Evolutionary conservation across 2,329 filamentous ascomycete genomes (phyloP).

Genomic region (Aspergillus calidoustus): DNA sequence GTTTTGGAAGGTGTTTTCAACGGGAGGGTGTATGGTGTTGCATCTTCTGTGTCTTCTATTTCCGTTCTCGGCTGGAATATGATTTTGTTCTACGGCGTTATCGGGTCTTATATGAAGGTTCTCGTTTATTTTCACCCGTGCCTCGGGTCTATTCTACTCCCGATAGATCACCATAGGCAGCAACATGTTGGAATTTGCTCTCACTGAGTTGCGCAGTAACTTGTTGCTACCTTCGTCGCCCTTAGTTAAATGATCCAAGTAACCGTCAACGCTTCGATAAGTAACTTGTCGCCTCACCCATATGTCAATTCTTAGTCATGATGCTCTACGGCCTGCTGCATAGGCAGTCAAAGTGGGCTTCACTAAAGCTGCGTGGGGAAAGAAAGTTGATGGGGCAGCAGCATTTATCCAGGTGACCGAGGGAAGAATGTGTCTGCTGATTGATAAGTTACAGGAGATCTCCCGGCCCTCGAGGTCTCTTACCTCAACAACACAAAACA

Average conservation of each 20-base stretch:
- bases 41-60: constrained; percentile 1
- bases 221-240: background rate
- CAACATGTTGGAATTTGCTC: constrained; percentile 12
- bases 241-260: background rate
- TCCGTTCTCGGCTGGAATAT: constrained; percentile 32
- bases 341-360: too few relatives aligned
- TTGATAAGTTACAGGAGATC: background rate
- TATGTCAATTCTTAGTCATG: too few relatives aligned
- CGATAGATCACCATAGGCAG: constrained; percentile 14
- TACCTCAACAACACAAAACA: too few relatives aligned
- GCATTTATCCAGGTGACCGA: background rate
- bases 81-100: constrained; percentile 27
- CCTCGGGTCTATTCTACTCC: constrained; percentile 4
- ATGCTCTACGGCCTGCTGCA: too few relatives aligned
- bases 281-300: too few relatives aligned
- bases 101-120: constrained; percentile 6
- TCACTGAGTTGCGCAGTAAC: background rate
- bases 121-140: constrained; percentile 7
- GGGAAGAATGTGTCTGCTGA: background rate
- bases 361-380: too few relatives aligned
- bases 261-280: background rate
- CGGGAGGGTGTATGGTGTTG: constrained; percentile 40
- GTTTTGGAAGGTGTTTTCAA: constrained; percentile 31
- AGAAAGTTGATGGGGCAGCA: background rate
- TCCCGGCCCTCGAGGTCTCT: too few relatives aligned